Evolutionary conservation across 495 filamentous ascomycete genomes (phyloP).

Genomic region (Viridothelium virens): DNA sequence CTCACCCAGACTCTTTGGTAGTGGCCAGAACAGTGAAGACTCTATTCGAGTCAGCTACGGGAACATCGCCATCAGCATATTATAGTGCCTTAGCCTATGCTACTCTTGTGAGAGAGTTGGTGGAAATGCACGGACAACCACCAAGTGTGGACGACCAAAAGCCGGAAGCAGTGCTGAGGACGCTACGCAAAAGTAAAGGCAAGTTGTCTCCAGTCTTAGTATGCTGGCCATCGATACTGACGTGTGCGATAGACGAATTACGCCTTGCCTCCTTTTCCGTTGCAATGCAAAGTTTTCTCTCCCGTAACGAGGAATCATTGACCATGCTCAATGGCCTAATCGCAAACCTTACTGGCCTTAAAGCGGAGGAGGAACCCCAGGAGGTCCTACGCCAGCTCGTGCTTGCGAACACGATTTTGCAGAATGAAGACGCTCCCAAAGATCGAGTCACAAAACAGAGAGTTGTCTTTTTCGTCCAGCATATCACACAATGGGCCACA

Average conservation of each 20-base stretch:
- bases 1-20: background rate
- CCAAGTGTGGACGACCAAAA: conserved; percentile 8
- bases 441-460: conserved; percentile 64
- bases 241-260: conserved; percentile 11
- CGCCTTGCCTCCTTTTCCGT: background rate
- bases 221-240: background rate
- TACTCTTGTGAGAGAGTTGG: conserved; percentile 16
- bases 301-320: background rate
- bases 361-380: conserved; percentile 27
- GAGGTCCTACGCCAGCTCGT: conserved; percentile 47
- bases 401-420: conserved; percentile 51
- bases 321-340: conserved; percentile 50
- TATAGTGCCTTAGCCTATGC: conserved; percentile 19
- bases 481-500: conserved; percentile 62
- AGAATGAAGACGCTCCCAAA: conserved; percentile 40
- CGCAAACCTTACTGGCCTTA: conserved; percentile 50
- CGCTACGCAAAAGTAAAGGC: conserved; percentile 11
- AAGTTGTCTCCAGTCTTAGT: background rate
- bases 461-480: conserved; percentile 72
- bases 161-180: background rate
- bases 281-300: background rate
- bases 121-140: conserved; percentile 24
- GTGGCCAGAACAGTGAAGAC: background rate
- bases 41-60: background rate
- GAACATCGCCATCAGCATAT: conserved; percentile 16